Percentiles rank a stretch among this genome's conserved stretches.
Conservation (phyloP, 768 basidiomycete species). For the Udeniomyces megalosporus region DNA sequence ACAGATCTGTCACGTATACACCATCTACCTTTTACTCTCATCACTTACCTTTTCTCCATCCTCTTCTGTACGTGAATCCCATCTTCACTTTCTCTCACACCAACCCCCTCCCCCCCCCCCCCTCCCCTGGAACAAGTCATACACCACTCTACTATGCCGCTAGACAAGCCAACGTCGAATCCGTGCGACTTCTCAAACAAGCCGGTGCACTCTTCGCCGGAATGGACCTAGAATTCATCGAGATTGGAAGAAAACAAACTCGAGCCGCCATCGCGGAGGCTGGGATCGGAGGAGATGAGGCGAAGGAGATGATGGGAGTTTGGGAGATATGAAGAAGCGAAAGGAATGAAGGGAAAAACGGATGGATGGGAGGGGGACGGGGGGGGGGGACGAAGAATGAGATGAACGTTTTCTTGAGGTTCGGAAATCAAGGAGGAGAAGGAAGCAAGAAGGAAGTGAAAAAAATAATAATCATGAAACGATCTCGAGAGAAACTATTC, state of each 20-base stretch:
- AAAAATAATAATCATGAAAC: slow-evolving; percentile 31
- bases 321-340: neutral
- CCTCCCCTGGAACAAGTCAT: neutral
- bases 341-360: too few relatives aligned
- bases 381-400: too few relatives aligned
- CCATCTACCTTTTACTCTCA: neutral
- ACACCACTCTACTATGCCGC: slow-evolving; percentile 12
- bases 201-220: slow-evolving; percentile 7
- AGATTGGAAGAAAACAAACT: neutral
- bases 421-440: slow-evolving; percentile 46
- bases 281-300: slow-evolving; percentile 37
- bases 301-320: slow-evolving; percentile 58
- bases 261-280: too few relatives aligned
- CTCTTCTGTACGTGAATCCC: neutral
- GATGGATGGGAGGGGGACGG: too few relatives aligned
- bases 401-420: slow-evolving; percentile 41
- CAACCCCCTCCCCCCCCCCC: neutral
- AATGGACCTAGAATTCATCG: neutral
- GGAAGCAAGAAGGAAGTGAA: slow-evolving; percentile 9
- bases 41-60: neutral
- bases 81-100: neutral
- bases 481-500: slow-evolving; percentile 19
- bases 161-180: neutral
- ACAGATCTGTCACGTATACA: neutral
- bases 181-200: neutral